Evolutionary conservation across 139 green algal genomes (phyloP).

Genomic region (Zygnema circumcarinatum): DNA sequence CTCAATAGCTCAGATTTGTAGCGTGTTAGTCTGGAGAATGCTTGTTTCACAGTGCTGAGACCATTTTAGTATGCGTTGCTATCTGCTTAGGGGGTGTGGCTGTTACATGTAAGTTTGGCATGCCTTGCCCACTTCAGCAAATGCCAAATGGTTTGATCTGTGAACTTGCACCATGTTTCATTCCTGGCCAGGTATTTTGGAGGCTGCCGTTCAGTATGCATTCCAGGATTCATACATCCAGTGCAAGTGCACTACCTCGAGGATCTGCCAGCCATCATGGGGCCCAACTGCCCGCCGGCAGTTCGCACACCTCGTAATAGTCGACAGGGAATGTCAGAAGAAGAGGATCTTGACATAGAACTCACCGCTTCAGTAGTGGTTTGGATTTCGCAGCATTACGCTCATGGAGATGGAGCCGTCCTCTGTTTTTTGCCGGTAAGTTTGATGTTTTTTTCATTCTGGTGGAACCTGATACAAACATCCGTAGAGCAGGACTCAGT

Average conservation of each 20-base stretch:
- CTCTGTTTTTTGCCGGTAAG: conserved; percentile 39
- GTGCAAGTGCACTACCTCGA: conserved; percentile 87
- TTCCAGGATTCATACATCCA: conserved; percentile 86
- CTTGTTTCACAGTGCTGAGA: too few species aligned
- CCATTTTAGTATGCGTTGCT: too few species aligned
- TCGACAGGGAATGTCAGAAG: neutral
- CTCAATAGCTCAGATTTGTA: too few species aligned
- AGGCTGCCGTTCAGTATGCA: conserved; percentile 62
- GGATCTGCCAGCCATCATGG: conserved; percentile 70
- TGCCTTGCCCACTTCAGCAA: too few species aligned
- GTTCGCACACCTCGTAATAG: neutral
- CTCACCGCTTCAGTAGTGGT: conserved; percentile 12
- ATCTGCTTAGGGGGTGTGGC: too few species aligned
- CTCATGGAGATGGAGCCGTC: conserved; percentile 4
- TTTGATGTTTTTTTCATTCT: neutral
- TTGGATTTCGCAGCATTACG: conserved; percentile 15
- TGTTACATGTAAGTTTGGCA: too few species aligned
- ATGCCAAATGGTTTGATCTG: too few species aligned
- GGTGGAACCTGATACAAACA: too few species aligned
- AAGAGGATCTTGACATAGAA: conserved; percentile 28
- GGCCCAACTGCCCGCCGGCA: neutral
- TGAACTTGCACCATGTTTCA: too few species aligned
- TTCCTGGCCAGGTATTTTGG: conserved; percentile 77
- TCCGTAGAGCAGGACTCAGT: too few species aligned
- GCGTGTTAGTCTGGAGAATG: too few species aligned